These are phyloP conservation scores for Fusarium sp. DNA, from an alignment of 2,329 filamentous ascomycete species.

Conservation along the genomic window DNA sequence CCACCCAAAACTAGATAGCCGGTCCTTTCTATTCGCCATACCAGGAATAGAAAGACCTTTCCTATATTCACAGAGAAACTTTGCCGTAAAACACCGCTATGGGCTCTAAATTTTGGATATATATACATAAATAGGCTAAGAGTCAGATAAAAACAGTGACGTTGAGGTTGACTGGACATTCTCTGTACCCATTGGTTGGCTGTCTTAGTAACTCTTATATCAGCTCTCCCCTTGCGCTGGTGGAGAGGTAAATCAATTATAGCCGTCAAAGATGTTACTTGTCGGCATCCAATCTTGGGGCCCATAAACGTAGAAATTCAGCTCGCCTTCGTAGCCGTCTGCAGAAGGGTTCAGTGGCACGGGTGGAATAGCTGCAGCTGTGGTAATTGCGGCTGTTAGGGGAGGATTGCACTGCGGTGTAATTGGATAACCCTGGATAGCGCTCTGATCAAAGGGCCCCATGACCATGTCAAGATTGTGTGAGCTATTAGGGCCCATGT, in stretches of 20 bases:
- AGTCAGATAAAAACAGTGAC: no score
- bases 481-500: conserved; percentile 21
- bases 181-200: no score
- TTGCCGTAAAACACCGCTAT: no score
- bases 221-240: no score
- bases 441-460: conserved; percentile 55
- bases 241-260: conserved; percentile 13
- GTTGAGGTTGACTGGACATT: no score
- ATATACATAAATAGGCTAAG: no score
- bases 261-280: conserved; percentile 44
- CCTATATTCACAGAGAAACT: no score
- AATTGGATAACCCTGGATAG: conserved; percentile 34
- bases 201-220: background rate
- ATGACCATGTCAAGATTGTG: conserved; percentile 58
- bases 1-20: no score
- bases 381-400: conserved; percentile 20
- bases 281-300: conserved; percentile 46
- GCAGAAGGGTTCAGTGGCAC: conserved; percentile 51
- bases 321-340: conserved; percentile 64
- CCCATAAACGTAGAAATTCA: conserved; percentile 62
- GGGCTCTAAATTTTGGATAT: no score
- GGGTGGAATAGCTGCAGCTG: conserved; percentile 3
- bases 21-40: no score
- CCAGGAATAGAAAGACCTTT: no score
- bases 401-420: conserved; percentile 25